phyloP scores from a whole-genome alignment of 1,284 basidiomycete genomes.

The Apiotrichum porosum region DNA sequence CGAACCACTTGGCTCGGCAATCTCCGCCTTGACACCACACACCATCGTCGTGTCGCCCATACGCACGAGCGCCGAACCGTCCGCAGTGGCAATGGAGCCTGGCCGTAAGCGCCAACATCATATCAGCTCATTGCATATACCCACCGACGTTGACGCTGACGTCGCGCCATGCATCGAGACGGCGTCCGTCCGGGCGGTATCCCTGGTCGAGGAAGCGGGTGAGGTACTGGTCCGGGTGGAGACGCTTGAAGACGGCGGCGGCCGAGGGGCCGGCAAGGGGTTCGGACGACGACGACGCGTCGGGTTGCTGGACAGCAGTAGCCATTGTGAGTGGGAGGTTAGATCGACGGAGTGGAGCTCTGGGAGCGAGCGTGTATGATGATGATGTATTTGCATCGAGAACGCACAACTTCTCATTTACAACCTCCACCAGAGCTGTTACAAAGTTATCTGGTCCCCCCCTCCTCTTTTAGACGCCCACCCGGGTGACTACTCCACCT shows the following conservation, averaged over 20 bases:
- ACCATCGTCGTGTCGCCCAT: constrained; percentile 85
- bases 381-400: no score
- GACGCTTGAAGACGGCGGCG: constrained; percentile 69
- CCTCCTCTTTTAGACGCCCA: no score
- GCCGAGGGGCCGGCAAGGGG: constrained; percentile 45
- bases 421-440: no score
- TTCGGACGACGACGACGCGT: not conserved
- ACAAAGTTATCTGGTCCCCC: no score
- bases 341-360: no score
- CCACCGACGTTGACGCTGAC: constrained; percentile 67
- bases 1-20: constrained; percentile 78
- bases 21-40: constrained; percentile 91
- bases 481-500: no score
- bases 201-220: constrained; percentile 69
- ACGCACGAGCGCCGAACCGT: constrained; percentile 84
- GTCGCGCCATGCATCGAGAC: constrained; percentile 61
- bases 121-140: constrained; percentile 37
- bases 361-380: no score
- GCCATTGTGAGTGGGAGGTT: no score
- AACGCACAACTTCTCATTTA: no score
- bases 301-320: not conserved
- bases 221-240: constrained; percentile 75
- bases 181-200: constrained; percentile 69
- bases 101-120: no score
- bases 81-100: constrained; percentile 85